phyloP scores from a whole-genome alignment of 2,329 filamentous ascomycete species.

The Colletotrichum liaoningense region DNA sequence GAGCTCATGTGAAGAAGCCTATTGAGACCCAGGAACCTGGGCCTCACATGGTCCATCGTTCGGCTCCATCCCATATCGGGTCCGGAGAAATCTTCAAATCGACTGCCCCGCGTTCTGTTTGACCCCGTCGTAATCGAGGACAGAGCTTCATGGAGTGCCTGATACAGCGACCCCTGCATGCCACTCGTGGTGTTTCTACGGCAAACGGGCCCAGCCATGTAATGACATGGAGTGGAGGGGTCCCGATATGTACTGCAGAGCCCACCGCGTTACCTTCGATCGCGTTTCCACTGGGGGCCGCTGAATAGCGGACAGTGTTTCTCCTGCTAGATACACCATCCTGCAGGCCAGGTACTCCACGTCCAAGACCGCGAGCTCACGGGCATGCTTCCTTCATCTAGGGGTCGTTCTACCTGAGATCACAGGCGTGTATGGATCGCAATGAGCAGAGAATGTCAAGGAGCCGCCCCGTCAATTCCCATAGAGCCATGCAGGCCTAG shows the following conservation, averaged over 20 bases:
- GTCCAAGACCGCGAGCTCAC: background rate
- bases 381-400: background rate
- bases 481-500: background rate
- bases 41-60: background rate
- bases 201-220: conserved; percentile 12
- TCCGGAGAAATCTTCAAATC: background rate
- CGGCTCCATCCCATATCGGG: background rate
- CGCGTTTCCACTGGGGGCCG: background rate
- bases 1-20: background rate
- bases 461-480: background rate
- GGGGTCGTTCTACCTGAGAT: background rate
- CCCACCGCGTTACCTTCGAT: conserved; percentile 14
- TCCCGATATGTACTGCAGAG: background rate
- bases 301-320: background rate
- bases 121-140: background rate
- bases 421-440: background rate
- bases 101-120: background rate
- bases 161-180: conserved; percentile 1
- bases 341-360: background rate
- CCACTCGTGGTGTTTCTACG: background rate
- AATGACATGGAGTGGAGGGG: background rate
- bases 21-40: background rate
- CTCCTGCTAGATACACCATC: background rate
- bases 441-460: background rate
- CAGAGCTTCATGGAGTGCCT: background rate